Evolutionary conservation across 2,329 filamentous ascomycete species (phyloP).

Genomic region (Ceratocystis albifundus): DNA sequence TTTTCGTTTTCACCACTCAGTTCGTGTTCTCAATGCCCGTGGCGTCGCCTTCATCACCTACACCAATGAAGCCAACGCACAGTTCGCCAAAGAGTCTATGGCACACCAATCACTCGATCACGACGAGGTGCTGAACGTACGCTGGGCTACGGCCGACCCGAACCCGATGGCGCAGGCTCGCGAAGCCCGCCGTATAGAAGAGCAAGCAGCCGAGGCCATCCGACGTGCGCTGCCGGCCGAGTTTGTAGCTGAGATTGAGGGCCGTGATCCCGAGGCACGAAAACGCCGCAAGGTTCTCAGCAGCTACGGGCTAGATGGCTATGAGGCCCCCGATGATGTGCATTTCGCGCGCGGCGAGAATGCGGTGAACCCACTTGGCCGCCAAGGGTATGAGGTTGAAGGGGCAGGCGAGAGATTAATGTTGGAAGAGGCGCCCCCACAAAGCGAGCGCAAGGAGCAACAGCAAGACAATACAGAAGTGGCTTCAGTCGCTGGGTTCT

Average conservation of each 20-base stretch:
- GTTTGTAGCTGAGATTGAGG: conserved; percentile 89
- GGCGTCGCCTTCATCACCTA: conserved; percentile 96
- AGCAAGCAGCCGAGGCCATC: conserved; percentile 92
- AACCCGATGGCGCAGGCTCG: conserved; percentile 91
- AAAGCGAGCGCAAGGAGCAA: conserved; percentile 34
- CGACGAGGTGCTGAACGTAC: conserved; percentile 83
- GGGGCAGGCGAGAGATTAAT: conserved; percentile 42
- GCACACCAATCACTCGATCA: conserved; percentile 86
- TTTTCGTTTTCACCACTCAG: conserved; percentile 25
- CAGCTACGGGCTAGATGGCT: conserved; percentile 76
- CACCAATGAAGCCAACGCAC: conserved; percentile 73
- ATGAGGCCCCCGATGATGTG: conserved; percentile 86
- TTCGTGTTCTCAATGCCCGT: conserved; percentile 72
- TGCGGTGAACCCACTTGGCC: conserved; percentile 48
- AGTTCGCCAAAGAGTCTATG: conserved; percentile 94
- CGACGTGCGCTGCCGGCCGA: conserved; percentile 75
- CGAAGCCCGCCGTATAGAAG: conserved; percentile 78
- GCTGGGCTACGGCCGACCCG: conserved; percentile 93
- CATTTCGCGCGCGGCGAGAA: conserved; percentile 76
- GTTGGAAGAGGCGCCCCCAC: conserved; percentile 43
- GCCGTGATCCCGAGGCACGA: conserved; percentile 70
- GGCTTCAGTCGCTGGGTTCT: conserved; percentile 48
- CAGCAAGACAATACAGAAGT: conserved; percentile 26
- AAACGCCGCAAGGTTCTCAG: conserved; percentile 86
- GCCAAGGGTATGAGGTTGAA: conserved; percentile 51